These are phyloP conservation scores for Penicillium sp. DNA, from an alignment of 2,329 filamentous ascomycete genomes.

Conservation along the genomic window DNA sequence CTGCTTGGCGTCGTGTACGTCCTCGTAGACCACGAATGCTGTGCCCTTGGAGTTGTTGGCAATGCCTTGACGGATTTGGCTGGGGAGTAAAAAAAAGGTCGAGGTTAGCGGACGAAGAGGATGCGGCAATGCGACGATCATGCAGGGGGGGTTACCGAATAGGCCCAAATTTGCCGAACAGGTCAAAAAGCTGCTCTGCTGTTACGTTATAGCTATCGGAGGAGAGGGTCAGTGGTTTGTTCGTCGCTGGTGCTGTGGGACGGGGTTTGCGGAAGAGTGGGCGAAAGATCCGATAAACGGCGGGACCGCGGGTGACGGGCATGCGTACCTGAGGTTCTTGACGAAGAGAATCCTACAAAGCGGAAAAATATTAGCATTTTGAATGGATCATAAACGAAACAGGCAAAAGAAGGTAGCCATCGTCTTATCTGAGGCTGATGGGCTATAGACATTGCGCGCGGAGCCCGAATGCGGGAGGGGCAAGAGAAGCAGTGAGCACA, in stretches of 20 bases:
- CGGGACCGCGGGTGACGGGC: slow-evolving; percentile 7
- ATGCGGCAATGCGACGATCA: slow-evolving; percentile 13
- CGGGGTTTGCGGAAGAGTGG: neutral
- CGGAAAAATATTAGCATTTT: slow-evolving; percentile 6
- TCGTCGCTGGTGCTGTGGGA: neutral
- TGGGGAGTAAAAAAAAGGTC: slow-evolving; percentile 42
- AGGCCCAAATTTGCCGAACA: slow-evolving; percentile 96
- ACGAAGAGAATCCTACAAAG: slow-evolving; percentile 90
- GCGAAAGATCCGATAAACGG: neutral
- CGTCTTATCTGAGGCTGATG: neutral
- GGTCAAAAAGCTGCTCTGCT: slow-evolving; percentile 95
- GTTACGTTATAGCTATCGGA: slow-evolving; percentile 89
- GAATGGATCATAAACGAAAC: neutral
- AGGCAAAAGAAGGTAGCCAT: neutral
- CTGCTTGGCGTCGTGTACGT: slow-evolving; percentile 98
- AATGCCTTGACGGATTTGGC: slow-evolving; percentile 98
- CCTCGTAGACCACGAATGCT: slow-evolving; percentile 98
- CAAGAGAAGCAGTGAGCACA: slow-evolving; percentile 44
- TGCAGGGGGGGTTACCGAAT: slow-evolving; percentile 70
- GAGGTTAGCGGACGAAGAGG: slow-evolving; percentile 11
- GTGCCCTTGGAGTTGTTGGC: slow-evolving; percentile 97
- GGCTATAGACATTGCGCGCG: slow-evolving; percentile 8
- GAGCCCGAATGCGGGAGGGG: slow-evolving; percentile 27
- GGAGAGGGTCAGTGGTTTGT: slow-evolving; percentile 12
- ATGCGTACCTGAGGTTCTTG: slow-evolving; percentile 91